A percentile compares a stretch with the other conserved stretches of the same genome.
These are phyloP conservation scores for Achlya hypogyna DNA, from an alignment of 352 stramenopile species.

Conservation along the genomic window DNA sequence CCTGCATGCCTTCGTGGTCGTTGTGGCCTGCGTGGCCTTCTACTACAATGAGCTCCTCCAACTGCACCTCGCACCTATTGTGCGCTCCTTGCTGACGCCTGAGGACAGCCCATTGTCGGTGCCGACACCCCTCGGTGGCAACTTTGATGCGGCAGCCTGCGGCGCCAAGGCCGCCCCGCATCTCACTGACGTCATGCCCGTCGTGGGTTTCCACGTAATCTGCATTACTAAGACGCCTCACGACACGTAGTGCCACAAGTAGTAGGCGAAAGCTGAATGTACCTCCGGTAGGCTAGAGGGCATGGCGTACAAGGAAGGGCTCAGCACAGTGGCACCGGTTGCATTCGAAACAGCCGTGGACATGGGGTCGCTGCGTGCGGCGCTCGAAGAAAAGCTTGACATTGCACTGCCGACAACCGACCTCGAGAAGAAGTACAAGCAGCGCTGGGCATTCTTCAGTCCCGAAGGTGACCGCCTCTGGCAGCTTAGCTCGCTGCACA, in stretches of 20 bases:
- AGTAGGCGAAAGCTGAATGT: too few relatives aligned
- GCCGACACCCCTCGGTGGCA: background rate
- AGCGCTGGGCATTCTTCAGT: conserved; percentile 57
- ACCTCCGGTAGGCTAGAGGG: conserved; percentile 44
- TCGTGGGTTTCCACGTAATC: background rate
- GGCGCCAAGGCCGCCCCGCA: background rate
- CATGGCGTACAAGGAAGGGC: conserved; percentile 49
- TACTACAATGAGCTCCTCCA: background rate
- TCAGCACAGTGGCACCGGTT: conserved; percentile 23
- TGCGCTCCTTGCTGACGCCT: background rate
- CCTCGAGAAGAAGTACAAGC: conserved; percentile 44
- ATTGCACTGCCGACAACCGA: conserved; percentile 27
- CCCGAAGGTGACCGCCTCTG: conserved; percentile 38
- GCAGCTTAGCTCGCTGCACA: conserved; percentile 31
- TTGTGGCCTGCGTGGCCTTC: background rate
- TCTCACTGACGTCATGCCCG: background rate
- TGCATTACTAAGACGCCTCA: background rate
- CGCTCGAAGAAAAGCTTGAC: conserved; percentile 34
- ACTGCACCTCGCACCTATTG: background rate
- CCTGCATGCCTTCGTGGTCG: background rate
- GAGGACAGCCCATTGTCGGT: background rate
- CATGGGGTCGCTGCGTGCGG: conserved; percentile 27
- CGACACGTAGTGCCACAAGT: too few relatives aligned
- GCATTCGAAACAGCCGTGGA: conserved; percentile 32
- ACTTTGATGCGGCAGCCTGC: background rate